Base-by-base conservation (phyloP, 108 stramenopile genomes). In the Tribonema minus region DNA sequence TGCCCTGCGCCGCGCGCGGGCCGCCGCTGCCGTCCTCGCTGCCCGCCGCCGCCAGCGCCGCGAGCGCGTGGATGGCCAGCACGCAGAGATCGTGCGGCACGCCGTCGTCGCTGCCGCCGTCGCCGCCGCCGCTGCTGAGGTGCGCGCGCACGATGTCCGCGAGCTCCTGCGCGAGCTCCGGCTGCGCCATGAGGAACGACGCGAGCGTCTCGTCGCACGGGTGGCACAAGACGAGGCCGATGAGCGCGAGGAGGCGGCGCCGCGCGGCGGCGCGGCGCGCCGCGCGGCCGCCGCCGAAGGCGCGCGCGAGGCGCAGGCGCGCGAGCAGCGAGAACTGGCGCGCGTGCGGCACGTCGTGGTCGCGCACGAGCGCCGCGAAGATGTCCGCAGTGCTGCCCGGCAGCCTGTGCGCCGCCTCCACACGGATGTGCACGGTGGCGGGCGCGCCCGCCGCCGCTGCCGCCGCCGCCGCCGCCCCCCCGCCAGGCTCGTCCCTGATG, bases 121-220 rank as follows among this genome's bases (percentile, higher is more conserved):
- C 67, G 20, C 72, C 64, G n/a, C n/a, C n/a, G n/a, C n/a, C n/a
- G n/a, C n/a, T n/a, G n/a, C n/a, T n/a, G n/a, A n/a, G n/a, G 23
- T 40, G 91, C 90, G 27, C 91, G 91, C 28, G 92, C 89, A 46
- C 92, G 79, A 38, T 86, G 72, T 94, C 93, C 28, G 91, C 91
- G 46, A 96, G 46, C 79, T 96, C 95, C 26, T 85, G 90, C 76
- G 87, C 86, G 37, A 94, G 81, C 82, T 94, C 95, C 9, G 95
- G 95, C 78, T 96, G 95, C 15, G 89, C 90, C 39, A 82, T 80
- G n/a, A n/a, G n/a, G n/a, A n/a, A n/a, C n/a, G n/a, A n/a, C n/a
- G n/a, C n/a, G 72, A 96, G 79, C 28, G 88, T 83, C 61, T 92
- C 77, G 41, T 87, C 88, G 29, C 85, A 89, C 3, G 92, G 89